These are phyloP conservation scores for Emmonsiellopsis sp. DNA, from an alignment of 2,329 filamentous ascomycete genomes.

Conservation along the genomic window DNA sequence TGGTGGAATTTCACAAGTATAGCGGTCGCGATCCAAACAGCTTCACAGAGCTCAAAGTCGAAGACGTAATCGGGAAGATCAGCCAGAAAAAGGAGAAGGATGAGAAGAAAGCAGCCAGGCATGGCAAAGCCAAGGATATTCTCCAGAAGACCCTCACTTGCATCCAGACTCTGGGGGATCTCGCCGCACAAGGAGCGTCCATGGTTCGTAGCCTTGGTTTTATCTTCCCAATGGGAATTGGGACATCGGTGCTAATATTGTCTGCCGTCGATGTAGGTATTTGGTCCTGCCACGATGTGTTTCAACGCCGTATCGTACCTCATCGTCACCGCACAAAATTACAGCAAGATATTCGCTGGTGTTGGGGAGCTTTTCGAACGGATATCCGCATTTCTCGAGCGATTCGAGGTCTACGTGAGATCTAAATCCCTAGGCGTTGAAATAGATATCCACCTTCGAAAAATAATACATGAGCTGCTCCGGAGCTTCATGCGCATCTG, in stretches of 20 bases:
- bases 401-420: constrained; percentile 19
- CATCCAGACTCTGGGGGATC: constrained; percentile 16
- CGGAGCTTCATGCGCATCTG: constrained; percentile 20
- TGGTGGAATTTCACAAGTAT: constrained; percentile 11
- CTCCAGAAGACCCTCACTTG: constrained; percentile 18
- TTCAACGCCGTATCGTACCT: constrained; percentile 23
- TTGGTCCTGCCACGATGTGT: constrained; percentile 20
- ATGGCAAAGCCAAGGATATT: constrained; percentile 14
- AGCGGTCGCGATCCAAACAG: constrained; percentile 13
- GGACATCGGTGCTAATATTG: too few species aligned
- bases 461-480: constrained; percentile 19
- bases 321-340: constrained; percentile 18
- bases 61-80: constrained; percentile 18
- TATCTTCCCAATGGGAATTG: neutral
- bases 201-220: constrained; percentile 13
- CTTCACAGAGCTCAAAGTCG: constrained; percentile 12
- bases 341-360: constrained; percentile 21
- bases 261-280: constrained; percentile 11
- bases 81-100: constrained; percentile 15
- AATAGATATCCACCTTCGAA: constrained; percentile 17
- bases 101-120: constrained; percentile 16
- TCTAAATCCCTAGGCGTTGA: constrained; percentile 13
- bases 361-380: constrained; percentile 18
- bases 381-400: constrained; percentile 20
- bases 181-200: constrained; percentile 18